phyloP scores from a whole-genome alignment of 2,329 filamentous ascomycete species.

The Aspergillus phoenicis region DNA sequence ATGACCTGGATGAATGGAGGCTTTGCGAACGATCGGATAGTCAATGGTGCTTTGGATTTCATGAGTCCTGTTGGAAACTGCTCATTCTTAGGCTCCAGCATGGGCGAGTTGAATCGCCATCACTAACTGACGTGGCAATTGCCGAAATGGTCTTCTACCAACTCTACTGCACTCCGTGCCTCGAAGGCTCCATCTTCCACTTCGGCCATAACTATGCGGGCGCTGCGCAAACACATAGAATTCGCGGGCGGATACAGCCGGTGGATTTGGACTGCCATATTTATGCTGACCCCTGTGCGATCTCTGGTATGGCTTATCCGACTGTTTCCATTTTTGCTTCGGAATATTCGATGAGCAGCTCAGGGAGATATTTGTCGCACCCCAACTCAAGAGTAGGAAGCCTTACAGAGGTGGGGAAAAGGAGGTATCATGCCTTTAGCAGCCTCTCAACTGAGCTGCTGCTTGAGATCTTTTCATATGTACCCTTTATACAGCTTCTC shows the following conservation, averaged over 20 bases:
- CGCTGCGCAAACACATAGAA: no score
- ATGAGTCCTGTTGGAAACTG: conserved; percentile 20
- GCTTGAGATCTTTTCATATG: conserved; percentile 9
- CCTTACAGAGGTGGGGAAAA: no score
- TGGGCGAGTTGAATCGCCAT: not conserved
- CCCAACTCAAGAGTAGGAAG: no score
- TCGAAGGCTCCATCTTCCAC: not conserved
- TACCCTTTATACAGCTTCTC: conserved; percentile 4
- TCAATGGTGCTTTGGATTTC: conserved; percentile 12
- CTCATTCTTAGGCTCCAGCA: conserved; percentile 10
- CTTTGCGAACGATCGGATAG: conserved; percentile 6
- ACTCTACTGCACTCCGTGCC: conserved; percentile 16
- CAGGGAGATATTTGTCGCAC: no score
- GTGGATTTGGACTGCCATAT: no score
- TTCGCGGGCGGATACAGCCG: no score
- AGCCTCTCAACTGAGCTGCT: conserved; percentile 8
- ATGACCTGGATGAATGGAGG: conserved; percentile 5
- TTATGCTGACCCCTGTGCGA: conserved; percentile 14
- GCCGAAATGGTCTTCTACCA: conserved; percentile 12
- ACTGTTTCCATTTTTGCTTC: not conserved
- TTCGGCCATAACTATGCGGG: no score
- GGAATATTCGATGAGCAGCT: no score
- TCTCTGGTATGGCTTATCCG: not conserved
- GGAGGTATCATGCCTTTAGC: not conserved
- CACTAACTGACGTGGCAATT: not conserved